Evolutionary conservation across 2,329 filamentous ascomycete genomes (phyloP).

Genomic region (Diaporthe caulivora): DNA sequence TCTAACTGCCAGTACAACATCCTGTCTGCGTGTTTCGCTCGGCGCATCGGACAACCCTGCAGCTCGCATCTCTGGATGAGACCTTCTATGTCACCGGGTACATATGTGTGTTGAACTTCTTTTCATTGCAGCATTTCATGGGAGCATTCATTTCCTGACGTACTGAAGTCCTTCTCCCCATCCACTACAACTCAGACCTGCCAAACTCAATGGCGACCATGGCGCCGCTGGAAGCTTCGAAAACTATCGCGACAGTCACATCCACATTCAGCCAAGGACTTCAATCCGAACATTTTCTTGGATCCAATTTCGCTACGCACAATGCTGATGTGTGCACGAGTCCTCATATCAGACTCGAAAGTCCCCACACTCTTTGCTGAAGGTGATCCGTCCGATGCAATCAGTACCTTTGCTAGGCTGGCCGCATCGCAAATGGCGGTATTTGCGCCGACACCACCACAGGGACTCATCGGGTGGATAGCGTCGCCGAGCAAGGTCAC

Average conservation of each 20-base stretch:
- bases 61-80: not conserved
- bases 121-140: too few relatives aligned
- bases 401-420: not conserved
- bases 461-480: conserved; percentile 8
- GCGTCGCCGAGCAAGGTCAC: conserved; percentile 2
- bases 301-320: conserved; percentile 10
- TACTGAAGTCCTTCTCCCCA: not conserved
- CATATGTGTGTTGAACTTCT: too few relatives aligned
- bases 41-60: not conserved
- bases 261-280: not conserved
- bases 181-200: not conserved
- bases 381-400: not conserved
- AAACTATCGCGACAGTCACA: not conserved
- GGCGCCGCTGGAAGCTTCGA: not conserved
- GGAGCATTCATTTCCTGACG: not conserved
- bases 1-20: not conserved
- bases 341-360: conserved; percentile 4
- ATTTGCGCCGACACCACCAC: conserved; percentile 7
- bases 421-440: conserved; percentile 9
- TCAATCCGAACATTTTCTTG: conserved; percentile 1
- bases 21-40: too few relatives aligned
- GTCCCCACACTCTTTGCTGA: not conserved
- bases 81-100: too few relatives aligned
- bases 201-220: not conserved
- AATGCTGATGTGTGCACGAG: not conserved